Conservation (phyloP, 2,329 filamentous ascomycete genomes). For the Chlorencoelia australis region DNA sequence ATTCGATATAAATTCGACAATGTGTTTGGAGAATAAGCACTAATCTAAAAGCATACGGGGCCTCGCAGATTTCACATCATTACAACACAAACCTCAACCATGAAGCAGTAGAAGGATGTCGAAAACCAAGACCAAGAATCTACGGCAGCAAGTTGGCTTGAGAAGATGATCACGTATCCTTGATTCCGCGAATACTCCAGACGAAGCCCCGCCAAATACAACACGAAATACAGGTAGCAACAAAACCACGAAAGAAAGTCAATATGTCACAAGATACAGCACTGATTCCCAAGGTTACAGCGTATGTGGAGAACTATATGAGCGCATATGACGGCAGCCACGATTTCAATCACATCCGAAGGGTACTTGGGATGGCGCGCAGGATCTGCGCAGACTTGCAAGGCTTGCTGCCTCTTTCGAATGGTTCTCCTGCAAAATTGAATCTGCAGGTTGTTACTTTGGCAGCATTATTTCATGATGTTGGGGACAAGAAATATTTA, state of each 20-base stretch:
- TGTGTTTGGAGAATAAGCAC: too few species aligned
- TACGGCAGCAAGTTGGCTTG: conserved; percentile 23
- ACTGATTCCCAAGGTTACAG: conserved; percentile 41
- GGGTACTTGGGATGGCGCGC: conserved; percentile 64
- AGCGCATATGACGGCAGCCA: conserved; percentile 74
- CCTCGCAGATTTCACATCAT: conserved; percentile 14
- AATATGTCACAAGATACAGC: conserved; percentile 17
- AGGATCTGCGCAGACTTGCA: conserved; percentile 23
- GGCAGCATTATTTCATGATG: conserved; percentile 73
- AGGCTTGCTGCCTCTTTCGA: conserved; percentile 8
- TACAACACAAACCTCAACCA: conserved; percentile 26
- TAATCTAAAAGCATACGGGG: conserved; percentile 22
- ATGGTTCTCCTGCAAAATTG: conserved; percentile 34
- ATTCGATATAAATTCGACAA: conserved; percentile 20
- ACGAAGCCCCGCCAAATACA: conserved; percentile 4
- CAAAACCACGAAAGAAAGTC: conserved; percentile 11
- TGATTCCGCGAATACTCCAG: conserved; percentile 21
- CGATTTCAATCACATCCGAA: conserved; percentile 75
- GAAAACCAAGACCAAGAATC: conserved; percentile 20
- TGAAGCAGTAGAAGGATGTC: conserved; percentile 24
- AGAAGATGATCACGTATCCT: conserved; percentile 22
- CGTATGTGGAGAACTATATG: conserved; percentile 64
- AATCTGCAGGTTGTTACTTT: conserved; percentile 46
- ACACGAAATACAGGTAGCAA: conserved; percentile 2
- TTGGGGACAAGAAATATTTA: conserved; percentile 53